Conservation (phyloP, 495 filamentous ascomycete genomes). For the Bathelium albidoporum region DNA sequence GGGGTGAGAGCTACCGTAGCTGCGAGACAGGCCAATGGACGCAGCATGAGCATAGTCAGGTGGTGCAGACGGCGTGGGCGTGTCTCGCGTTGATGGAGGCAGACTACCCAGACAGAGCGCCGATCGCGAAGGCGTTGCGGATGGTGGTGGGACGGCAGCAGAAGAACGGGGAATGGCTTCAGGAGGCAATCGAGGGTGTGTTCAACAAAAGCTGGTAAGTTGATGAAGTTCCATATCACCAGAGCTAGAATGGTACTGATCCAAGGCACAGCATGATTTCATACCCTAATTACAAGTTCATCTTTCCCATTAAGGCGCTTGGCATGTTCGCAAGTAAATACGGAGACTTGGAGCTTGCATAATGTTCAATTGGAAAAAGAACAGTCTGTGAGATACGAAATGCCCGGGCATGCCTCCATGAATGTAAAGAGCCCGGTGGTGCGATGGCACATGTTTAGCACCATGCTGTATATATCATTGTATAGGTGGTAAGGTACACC, state of each 20-base stretch:
- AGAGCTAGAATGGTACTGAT: constrained; percentile 13
- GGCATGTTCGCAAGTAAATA: constrained; percentile 75
- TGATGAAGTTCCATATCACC: neutral
- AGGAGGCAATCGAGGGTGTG: constrained; percentile 93
- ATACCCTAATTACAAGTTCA: constrained; percentile 98
- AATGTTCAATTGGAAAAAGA: neutral
- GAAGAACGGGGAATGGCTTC: constrained; percentile 83
- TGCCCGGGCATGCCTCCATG: neutral
- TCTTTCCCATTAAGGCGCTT: constrained; percentile 85
- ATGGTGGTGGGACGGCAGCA: constrained; percentile 80
- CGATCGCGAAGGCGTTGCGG: constrained; percentile 63
- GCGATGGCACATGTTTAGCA: neutral
- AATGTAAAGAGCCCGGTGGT: neutral
- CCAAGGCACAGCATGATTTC: constrained; percentile 70
- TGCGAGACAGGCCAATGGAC: constrained; percentile 55
- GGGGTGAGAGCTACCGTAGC: constrained; percentile 89
- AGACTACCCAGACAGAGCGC: constrained; percentile 62
- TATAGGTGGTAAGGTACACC: neutral
- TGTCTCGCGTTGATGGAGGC: constrained; percentile 77
- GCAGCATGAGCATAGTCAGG: constrained; percentile 59
- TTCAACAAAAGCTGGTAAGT: constrained; percentile 94
- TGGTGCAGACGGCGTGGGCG: constrained; percentile 91
- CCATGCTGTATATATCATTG: neutral
- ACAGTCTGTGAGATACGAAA: neutral
- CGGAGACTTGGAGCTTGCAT: constrained; percentile 48